phyloP scores from a whole-genome alignment of 257 asterid genomes.

The Nicotiana attenuata region DNA sequence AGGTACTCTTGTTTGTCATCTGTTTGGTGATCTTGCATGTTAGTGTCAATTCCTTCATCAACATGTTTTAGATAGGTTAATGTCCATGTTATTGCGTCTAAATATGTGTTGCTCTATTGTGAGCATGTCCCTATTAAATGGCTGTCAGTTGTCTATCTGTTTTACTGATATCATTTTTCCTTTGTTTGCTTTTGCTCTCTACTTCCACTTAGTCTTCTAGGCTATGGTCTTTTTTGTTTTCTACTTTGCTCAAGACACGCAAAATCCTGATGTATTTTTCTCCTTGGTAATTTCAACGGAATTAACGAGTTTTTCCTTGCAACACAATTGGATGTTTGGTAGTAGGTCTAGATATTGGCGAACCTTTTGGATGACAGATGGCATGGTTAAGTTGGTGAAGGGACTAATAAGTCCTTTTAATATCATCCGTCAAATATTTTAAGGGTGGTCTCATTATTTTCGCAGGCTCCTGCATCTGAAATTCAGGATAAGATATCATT shows the following conservation, averaged over 20 bases:
- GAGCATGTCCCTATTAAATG: not conserved
- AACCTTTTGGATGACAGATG: not conserved
- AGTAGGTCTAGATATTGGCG: not conserved
- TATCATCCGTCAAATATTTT: not conserved
- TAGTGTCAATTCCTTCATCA: not conserved
- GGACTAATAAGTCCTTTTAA: not conserved
- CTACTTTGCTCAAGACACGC: not conserved
- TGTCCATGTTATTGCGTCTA: not conserved
- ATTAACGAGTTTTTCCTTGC: not conserved
- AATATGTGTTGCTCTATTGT: not conserved
- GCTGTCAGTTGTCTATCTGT: not conserved
- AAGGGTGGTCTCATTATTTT: not conserved
- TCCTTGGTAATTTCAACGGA: not conserved
- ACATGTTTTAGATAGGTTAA: not conserved
- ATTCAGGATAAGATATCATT: conserved; percentile 93
- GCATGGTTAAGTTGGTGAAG: not conserved
- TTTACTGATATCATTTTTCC: not conserved
- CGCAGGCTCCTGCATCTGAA: conserved; percentile 92
- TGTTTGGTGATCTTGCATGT: not conserved
- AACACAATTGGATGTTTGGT: not conserved
- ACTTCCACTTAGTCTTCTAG: not conserved
- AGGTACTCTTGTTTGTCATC: conserved; percentile 45
- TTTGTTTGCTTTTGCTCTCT: not conserved
- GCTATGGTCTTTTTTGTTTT: not conserved
- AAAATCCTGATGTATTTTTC: not conserved